Evolutionary conservation across 352 stramenopile species (phyloP), one percentile per base, ranked within the genome.

Genomic region (Pythium brachiatum): DNA sequence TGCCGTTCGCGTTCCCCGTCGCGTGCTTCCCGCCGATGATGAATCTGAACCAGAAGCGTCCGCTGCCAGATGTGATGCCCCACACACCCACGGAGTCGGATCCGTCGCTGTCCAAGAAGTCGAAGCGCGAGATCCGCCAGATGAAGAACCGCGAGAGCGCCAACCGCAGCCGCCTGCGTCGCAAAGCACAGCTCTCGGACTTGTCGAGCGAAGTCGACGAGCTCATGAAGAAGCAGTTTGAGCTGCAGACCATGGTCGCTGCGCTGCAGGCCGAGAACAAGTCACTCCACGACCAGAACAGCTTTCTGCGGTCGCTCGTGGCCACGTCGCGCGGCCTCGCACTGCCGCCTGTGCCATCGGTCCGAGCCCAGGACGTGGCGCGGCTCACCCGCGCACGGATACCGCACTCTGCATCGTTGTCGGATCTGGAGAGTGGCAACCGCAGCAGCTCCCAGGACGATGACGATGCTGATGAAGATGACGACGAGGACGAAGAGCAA

Each of bases 101-200:
- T 41, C 57, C 51, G 7, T 53, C 69, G 36, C 67, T 71, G 32
- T 44, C 67, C 25, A 90, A 89, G 59, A 88, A 89, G 25, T 88
- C 83, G 6, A 94, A 92, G 75, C 77, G 82, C 20, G 84, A 90
- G 64, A 90, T 92, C 50, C 82, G 84, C 2, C 78, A 92, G 66
- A 94, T 94, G 84, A 94, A 94, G 63, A 94, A 94, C 74, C 76
- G 84, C 39, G 84, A 94, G 57, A 94, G 84, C 56, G 84, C 84
- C 58, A 94, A 94, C 76, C 87, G 86, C 63, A 91, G 80, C 41
- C 82, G 84, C 23, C 48, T 90, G 48, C 79, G 81, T 6, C 78
- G 82, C 47, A 94, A 92, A 71, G 79, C 79, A 5, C 81, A 89
- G 68, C 71, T 94, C 34, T 68, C 67, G 16, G 83, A 86, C 16